Conservation (phyloP, 1,284 basidiomycete genomes). For the Tausonia pullulans region DNA sequence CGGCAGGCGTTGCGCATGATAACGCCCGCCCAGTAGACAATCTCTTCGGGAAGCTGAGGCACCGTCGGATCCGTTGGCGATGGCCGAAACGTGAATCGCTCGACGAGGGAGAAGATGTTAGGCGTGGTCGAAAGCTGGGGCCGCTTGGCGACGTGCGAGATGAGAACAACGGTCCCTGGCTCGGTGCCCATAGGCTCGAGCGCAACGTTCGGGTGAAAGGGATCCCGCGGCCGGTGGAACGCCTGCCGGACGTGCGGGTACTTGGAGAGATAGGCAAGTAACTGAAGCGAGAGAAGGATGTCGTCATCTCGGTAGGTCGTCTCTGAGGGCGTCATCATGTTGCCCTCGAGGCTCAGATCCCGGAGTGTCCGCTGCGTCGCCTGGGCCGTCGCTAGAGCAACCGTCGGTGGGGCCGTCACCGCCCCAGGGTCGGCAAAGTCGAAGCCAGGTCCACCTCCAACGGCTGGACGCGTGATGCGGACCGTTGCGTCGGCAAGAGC, state of each 20-base stretch:
- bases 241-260: conserved; percentile 96
- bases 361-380: conserved; percentile 17
- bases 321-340: conserved; percentile 19
- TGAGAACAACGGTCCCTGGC: conserved; percentile 13
- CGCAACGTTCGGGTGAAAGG: conserved; percentile 35
- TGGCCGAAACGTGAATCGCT: conserved; percentile 88
- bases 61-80: conserved; percentile 65
- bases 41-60: conserved; percentile 69
- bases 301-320: conserved; percentile 77
- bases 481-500: background rate
- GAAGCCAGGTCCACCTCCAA: background rate
- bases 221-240: conserved; percentile 70
- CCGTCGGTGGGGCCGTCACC: conserved; percentile 4
- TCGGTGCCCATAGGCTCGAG: conserved; percentile 22
- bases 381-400: conserved; percentile 17
- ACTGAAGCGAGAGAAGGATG: conserved; percentile 78
- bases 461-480: background rate
- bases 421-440: background rate
- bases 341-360: conserved; percentile 16
- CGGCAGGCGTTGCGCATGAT: conserved; percentile 99
- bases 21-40: conserved; percentile 98
- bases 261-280: conserved; percentile 92
- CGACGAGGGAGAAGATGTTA: conserved; percentile 91
- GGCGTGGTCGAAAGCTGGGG: conserved; percentile 41
- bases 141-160: conserved; percentile 34